A percentile compares a stretch with the other conserved stretches of the same genome.
These are phyloP conservation scores for Plasmodium cynomolgi DNA, from an alignment of 169 alveolate genomes.

Conservation along the genomic window DNA sequence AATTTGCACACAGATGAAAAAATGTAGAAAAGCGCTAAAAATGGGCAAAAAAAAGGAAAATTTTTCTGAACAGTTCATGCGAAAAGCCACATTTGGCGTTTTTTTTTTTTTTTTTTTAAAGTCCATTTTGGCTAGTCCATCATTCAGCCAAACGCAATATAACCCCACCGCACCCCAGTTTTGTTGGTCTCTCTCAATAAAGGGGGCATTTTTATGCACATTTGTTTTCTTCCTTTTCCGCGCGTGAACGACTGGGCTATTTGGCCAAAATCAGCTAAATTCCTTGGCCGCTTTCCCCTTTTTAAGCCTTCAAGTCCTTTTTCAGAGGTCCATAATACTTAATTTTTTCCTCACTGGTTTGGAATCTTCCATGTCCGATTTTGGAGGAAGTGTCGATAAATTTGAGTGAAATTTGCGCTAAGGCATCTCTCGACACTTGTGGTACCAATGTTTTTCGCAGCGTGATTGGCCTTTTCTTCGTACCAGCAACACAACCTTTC, in stretches of 20 bases:
- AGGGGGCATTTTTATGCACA: neutral
- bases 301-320: conserved; percentile 74
- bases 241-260: neutral
- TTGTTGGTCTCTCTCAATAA: neutral
- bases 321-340: conserved; percentile 97
- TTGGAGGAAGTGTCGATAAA: conserved; percentile 99
- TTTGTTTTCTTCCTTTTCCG: neutral
- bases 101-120: neutral
- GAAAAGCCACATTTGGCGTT: neutral
- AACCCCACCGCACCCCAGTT: neutral
- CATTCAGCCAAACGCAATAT: neutral
- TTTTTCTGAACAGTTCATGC: neutral
- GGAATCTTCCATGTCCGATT: conserved; percentile 99
- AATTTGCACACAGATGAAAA: neutral
- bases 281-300: neutral
- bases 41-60: neutral
- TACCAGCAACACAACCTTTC: conserved; percentile 99
- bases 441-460: conserved; percentile 97
- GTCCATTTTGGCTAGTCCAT: neutral
- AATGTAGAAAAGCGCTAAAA: neutral
- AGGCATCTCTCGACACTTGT: conserved; percentile 94
- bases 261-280: neutral
- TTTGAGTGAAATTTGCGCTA: conserved; percentile 95
- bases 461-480: conserved; percentile 97
- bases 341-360: conserved; percentile 98